Evolutionary conservation across 1,284 basidiomycete genomes (phyloP).

Genomic region (Fomitopsis palustris): DNA sequence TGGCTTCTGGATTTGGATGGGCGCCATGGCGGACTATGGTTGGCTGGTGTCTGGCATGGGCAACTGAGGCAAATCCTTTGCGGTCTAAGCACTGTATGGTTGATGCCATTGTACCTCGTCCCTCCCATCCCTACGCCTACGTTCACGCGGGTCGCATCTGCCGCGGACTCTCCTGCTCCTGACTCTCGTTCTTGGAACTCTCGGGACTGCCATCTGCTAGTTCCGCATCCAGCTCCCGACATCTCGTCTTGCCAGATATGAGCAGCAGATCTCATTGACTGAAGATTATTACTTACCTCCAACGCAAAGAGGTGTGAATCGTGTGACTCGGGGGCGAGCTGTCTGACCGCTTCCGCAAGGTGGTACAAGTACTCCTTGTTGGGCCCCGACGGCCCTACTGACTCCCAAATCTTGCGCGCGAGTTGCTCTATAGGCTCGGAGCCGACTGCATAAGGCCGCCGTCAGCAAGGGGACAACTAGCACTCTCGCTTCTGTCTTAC

Average conservation of each 20-base stretch:
- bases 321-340: conserved; percentile 68
- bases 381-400: conserved; percentile 77
- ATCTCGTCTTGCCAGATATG: conserved; percentile 21
- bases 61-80: not conserved
- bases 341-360: conserved; percentile 63
- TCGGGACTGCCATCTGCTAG: not conserved
- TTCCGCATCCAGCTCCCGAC: conserved; percentile 26
- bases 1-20: conserved; percentile 88
- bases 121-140: not conserved
- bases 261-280: not conserved
- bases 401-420: conserved; percentile 66
- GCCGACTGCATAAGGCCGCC: conserved; percentile 50
- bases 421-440: conserved; percentile 70
- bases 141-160: not conserved
- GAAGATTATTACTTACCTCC: conserved; percentile 45
- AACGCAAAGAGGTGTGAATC: conserved; percentile 78
- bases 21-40: conserved; percentile 76
- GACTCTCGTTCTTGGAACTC: not conserved
- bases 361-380: conserved; percentile 87
- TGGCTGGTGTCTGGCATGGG: conserved; percentile 23
- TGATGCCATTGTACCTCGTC: not conserved
- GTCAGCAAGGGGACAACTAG: no score
- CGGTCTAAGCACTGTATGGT: not conserved
- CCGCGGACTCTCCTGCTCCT: not conserved
- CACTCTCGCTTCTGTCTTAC: no score